Evolutionary conservation across 495 filamentous ascomycete genomes (phyloP).

Genomic region (Alectoria sarmentosa): DNA sequence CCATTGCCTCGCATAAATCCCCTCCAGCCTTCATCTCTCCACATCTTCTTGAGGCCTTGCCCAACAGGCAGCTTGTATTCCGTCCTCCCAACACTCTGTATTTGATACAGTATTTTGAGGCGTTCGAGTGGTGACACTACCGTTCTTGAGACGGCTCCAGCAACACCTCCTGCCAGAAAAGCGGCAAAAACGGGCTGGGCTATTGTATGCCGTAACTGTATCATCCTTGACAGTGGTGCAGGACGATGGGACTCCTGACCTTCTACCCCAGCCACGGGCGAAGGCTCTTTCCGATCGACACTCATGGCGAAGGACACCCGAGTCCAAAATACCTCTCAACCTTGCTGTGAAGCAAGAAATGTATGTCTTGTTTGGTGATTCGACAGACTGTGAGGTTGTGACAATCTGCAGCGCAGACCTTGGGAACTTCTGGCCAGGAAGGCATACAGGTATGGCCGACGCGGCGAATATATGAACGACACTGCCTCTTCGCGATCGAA

Average conservation of each 20-base stretch:
- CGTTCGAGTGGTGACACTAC: conserved; percentile 94
- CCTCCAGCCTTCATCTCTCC: conserved; percentile 89
- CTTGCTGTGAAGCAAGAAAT: background rate
- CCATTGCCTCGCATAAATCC: conserved; percentile 97
- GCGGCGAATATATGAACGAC: conserved; percentile 14
- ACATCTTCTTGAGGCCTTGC: conserved; percentile 88
- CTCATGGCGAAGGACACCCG: conserved; percentile 18
- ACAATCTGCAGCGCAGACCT: conserved; percentile 13
- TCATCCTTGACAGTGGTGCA: conserved; percentile 22
- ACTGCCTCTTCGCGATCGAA: conserved; percentile 11
- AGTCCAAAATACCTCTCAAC: background rate
- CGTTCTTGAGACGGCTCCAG: conserved; percentile 93
- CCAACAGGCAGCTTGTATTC: conserved; percentile 89
- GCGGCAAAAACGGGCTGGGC: conserved; percentile 80
- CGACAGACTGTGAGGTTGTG: background rate
- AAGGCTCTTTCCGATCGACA: conserved; percentile 9
- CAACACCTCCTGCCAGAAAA: conserved; percentile 92
- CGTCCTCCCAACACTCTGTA: conserved; percentile 82
- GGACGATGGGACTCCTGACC: conserved; percentile 16
- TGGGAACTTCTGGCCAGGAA: conserved; percentile 10
- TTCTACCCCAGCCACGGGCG: conserved; percentile 22
- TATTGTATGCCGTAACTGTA: conserved; percentile 43
- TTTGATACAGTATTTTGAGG: conserved; percentile 93
- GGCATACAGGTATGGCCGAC: conserved; percentile 18
- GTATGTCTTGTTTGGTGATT: background rate